Base-by-base conservation (phyloP, 2,329 filamentous ascomycete genomes). In the Penicillium sp. region DNA sequence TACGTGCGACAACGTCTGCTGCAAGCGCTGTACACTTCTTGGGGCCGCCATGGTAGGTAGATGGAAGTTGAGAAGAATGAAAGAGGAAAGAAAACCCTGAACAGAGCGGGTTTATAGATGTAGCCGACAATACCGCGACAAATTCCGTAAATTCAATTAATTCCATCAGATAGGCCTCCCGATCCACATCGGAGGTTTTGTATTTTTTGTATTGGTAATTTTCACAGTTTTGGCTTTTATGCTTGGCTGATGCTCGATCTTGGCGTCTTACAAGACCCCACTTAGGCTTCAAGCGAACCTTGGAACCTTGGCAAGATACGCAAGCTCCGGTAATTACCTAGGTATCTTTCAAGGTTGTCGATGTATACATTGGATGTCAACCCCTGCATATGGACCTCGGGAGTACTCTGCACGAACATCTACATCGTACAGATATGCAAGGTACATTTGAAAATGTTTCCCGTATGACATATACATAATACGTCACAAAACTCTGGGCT, bases 1-100 rank as follows among this genome's bases (percentile, higher is more conserved):
- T 16, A 69, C 52, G 50, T 72, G 70, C n/a, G 65, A 66, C 31
- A 67, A 59, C 10, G 65, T 71, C 55, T 69, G 68, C 50, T 69
- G 66, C 46, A 72, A 61, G 45, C 69, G 66, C 48, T 68, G 66
- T 50, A 70, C 63, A 56, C 59, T 64, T 26, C 61, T 52, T 3
- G 58, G 50, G 43, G 64, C 55, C 34, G 66, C 60, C 67, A 71
- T 71, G 34, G 16, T 58, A 39, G 20, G 18, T 37, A 31, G 34
- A 46, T 22, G 18, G 31, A 55, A 43, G 34, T 35, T 51, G 40
- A 42, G 47, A 29, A 38, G 16, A 44, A 37, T 10, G 24, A 46
- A 43, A 31, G 32, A 34, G 22, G 2, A n/a, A 39, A 34, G 43
- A 56, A 47, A 38, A 16, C 8, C 3, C 5, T 42, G 56, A 42